Base-by-base conservation (phyloP, 1,139 yeast species). In the Pichia sp. region DNA sequence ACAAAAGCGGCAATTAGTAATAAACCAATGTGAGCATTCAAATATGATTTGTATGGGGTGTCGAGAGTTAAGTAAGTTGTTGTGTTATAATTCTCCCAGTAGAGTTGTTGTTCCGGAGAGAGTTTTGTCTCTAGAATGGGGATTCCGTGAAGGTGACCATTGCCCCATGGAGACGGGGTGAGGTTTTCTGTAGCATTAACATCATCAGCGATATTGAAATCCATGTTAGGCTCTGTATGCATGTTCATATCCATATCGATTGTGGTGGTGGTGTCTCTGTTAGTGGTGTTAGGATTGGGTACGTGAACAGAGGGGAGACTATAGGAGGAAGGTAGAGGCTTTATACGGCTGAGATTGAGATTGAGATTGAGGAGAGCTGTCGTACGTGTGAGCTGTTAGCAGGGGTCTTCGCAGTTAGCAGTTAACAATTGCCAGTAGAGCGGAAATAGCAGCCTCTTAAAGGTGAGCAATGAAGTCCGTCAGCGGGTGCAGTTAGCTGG, bases 81-180 rank as follows among this genome's bases (percentile, higher is more conserved):
- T n/a, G 94, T 75, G 51, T 83, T 76, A 59, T 86, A 88, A 26
- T 60, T 58, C 38, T 77, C 79, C 97, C 97, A 88, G 58, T 69
- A 87, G 19, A 69, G 57, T 38, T 76, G 64, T 58, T 87, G 96
- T 37, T 76, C 81, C 1, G 91, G 83, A 27, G 77, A 68, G 33
- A 87, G 64, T 21, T 73, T 52, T 1, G 85, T 82, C 34, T 83
- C 65, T 31, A 87, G 64, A 29, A 87, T 83, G 0, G 95, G 91
- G 42, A 72, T 56, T 1, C 96, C 95, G 51, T 86, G 96, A 50
- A 74, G 77, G 30, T 60, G 63, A 44, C 53, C 55, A 15, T 14
- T 17, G 27, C 67, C 74, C 55, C 81, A 87, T 18, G 79, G 66
- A 1, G 59, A 54, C 0, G 77, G 74, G 2, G 30, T 2, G 33